Base-by-base conservation (phyloP, 2,329 filamentous ascomycete genomes). In the Helminthosporium solani region DNA sequence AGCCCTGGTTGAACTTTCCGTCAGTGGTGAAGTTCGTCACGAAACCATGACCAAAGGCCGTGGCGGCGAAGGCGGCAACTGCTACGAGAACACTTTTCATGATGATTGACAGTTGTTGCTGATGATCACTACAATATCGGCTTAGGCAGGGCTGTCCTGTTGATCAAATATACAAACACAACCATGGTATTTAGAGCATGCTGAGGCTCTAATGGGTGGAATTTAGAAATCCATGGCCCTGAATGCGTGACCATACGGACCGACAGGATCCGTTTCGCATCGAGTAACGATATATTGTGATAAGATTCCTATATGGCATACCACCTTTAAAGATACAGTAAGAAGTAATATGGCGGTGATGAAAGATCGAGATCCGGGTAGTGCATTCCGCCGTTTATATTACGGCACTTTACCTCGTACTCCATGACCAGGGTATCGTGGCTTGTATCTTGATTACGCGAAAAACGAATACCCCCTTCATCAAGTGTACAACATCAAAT, bases 1-100 rank as follows among this genome's bases (percentile, higher is more conserved):
- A 66, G 46, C 71, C 68, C 36, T 63, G 50, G 56, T 76, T 77
- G 46, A 67, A 70, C 2, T 60, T 61, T 34, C 75, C 75, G 50
- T 73, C 71, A 36, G 74, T 68, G 25, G 73, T 65, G 39, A 75
- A 63, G 45, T 68, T 66, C 7, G 56, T 51, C 27, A 75, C 69
- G 40, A 60, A 61, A 19, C 73, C 73, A 53, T 76, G 73, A 34
- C 70, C 73, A 39, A 66, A 57, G 40, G 67, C 71, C 19, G 62
- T 56, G 42, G 69, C 58, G 34, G 63, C 68, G 36, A 51, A 46
- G 33, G 43, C 50, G 18, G 38, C 42, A 33, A 53, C 18, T 23
- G 41, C 43, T 6, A 38, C 44, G 37, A 42, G 16, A 27, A 36
- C 41, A 25, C 42, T 19, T 28, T 44, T 44, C 35, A 44, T 44